These are phyloP conservation scores for Microsporum canis DNA, from an alignment of 2,329 filamentous ascomycete species.

Conservation along the genomic window DNA sequence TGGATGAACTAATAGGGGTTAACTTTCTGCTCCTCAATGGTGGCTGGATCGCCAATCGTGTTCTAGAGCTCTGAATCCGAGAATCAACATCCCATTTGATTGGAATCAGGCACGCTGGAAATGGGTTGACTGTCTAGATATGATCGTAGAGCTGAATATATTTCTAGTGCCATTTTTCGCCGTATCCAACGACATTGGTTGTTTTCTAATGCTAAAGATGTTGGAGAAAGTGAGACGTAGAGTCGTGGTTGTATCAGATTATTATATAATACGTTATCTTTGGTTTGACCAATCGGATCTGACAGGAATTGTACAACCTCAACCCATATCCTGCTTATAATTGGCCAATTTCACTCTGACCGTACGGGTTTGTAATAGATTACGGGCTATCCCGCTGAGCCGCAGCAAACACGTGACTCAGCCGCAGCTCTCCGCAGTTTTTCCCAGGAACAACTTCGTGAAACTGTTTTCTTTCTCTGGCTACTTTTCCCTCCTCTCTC, in stretches of 20 bases:
- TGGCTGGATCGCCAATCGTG: too few species aligned
- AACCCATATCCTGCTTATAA: neutral
- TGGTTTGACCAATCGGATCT: neutral
- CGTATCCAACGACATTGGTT: too few species aligned
- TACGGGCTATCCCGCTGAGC: constrained; percentile 1
- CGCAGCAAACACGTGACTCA: constrained; percentile 1
- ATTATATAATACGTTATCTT: neutral
- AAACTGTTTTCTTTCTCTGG: neutral
- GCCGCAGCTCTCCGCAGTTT: neutral
- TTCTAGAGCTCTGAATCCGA: too few species aligned
- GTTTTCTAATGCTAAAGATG: too few species aligned
- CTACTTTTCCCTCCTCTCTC: neutral
- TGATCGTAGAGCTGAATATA: too few species aligned
- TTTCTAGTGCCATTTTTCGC: too few species aligned
- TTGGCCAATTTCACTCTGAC: neutral
- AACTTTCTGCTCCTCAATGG: too few species aligned
- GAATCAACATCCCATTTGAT: too few species aligned
- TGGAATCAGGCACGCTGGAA: too few species aligned
- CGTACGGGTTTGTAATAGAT: neutral
- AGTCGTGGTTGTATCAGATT: neutral
- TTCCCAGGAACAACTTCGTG: neutral
- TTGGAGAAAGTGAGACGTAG: too few species aligned
- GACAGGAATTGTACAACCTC: neutral
- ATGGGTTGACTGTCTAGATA: too few species aligned
- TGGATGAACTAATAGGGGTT: too few species aligned